A percentile compares a stretch with the other conserved stretches of the same genome.
These are phyloP conservation scores for Ophiostoma triangulosporum DNA, from an alignment of 2,329 filamentous ascomycete species.

Conservation along the genomic window DNA sequence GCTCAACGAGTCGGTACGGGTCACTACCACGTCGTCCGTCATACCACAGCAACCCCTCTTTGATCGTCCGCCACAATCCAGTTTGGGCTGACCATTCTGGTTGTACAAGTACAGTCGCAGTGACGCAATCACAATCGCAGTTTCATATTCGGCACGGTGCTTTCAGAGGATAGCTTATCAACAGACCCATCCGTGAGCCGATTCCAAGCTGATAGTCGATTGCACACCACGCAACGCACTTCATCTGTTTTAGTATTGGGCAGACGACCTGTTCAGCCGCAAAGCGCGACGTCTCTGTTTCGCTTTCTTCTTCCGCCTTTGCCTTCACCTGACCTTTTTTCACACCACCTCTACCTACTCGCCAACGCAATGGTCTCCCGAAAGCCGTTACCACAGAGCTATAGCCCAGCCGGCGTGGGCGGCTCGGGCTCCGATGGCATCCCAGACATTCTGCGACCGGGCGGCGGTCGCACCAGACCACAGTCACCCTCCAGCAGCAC, in stretches of 20 bases:
- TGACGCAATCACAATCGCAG: neutral
- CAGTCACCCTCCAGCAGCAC: neutral
- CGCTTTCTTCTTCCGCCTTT: neutral
- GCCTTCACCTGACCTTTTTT: neutral
- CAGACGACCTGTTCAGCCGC: neutral
- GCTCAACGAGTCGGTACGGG: too few species aligned
- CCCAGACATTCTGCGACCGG: constrained; percentile 23
- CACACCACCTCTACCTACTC: neutral
- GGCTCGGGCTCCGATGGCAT: constrained; percentile 12
- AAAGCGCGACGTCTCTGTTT: neutral
- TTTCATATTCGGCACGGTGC: too few species aligned
- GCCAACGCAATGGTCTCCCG: constrained; percentile 26
- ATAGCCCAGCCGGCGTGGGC: neutral
- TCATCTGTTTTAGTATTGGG: too few species aligned
- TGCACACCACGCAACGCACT: neutral
- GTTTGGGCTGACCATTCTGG: neutral
- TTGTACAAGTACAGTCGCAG: neutral
- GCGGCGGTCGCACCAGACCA: constrained; percentile 11
- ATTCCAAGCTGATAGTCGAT: neutral
- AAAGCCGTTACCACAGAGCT: constrained; percentile 24
- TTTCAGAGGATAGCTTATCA: too few species aligned
- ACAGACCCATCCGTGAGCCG: neutral
- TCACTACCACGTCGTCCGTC: neutral
- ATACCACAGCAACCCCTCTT: neutral
- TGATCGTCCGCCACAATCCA: neutral